phyloP scores from a whole-genome alignment of 129 eudicot genomes.

The Flaveria brownii region DNA sequence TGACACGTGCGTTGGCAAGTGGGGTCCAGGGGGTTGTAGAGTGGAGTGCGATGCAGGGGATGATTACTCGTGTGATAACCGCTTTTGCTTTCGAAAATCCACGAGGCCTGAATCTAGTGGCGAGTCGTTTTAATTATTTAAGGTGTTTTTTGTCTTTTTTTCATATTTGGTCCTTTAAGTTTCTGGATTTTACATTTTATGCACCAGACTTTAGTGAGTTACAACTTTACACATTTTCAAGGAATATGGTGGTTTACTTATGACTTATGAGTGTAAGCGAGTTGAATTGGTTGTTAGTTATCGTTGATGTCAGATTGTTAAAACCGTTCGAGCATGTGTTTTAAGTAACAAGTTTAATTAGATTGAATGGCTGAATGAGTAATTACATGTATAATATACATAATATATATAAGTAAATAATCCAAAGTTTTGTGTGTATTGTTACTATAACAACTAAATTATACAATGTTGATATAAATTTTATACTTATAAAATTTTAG shows the following conservation, averaged over 20 bases:
- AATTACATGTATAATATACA: too few relatives aligned
- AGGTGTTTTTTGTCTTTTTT: constrained; percentile 25
- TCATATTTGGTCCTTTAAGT: constrained; percentile 4
- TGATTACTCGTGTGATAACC: constrained; percentile 9
- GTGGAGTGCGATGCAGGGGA: constrained; percentile 23
- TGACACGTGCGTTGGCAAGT: constrained; percentile 22
- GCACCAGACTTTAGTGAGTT: background rate
- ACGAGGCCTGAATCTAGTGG: constrained; percentile 44
- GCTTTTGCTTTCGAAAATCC: constrained; percentile 33
- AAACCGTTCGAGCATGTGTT: too few relatives aligned
- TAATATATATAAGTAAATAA: too few relatives aligned
- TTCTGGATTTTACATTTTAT: background rate
- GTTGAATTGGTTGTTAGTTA: background rate
- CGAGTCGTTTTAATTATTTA: constrained; percentile 18
- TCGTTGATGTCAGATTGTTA: too few relatives aligned
- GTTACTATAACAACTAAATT: too few relatives aligned
- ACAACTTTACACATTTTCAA: background rate
- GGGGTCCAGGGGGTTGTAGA: constrained; percentile 16
- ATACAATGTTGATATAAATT: too few relatives aligned
- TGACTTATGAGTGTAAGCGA: background rate
- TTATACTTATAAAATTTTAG: too few relatives aligned
- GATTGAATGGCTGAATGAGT: too few relatives aligned
- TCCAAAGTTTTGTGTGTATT: too few relatives aligned
- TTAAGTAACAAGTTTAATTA: too few relatives aligned
- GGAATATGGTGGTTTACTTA: background rate